These are phyloP conservation scores for Xylaria bambusicola DNA, from an alignment of 495 filamentous ascomycete species.

Conservation along the genomic window DNA sequence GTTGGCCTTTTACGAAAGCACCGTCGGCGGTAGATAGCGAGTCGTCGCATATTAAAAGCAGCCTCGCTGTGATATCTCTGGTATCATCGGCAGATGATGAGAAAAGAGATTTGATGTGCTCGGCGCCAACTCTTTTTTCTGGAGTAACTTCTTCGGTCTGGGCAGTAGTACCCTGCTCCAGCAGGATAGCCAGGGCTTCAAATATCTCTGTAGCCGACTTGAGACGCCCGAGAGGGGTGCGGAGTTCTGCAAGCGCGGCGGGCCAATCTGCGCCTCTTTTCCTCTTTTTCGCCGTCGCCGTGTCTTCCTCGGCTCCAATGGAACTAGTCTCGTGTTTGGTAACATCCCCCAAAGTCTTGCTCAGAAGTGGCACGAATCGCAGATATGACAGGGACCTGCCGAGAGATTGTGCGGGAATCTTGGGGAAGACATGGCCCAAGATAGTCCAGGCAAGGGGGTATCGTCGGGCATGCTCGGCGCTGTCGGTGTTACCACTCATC, in stretches of 20 bases:
- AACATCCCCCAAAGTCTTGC: conserved; percentile 46
- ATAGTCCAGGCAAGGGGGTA: conserved; percentile 48
- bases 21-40: conserved; percentile 28
- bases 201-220: conserved; percentile 44
- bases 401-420: conserved; percentile 45
- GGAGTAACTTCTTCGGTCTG: conserved; percentile 15
- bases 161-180: conserved; percentile 27
- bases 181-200: conserved; percentile 36
- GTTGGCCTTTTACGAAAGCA: conserved; percentile 28
- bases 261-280: conserved; percentile 33
- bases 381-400: conserved; percentile 49
- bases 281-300: conserved; percentile 35
- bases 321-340: conserved; percentile 22
- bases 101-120: conserved; percentile 53
- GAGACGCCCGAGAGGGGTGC: conserved; percentile 34
- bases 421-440: conserved; percentile 40
- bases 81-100: conserved; percentile 41
- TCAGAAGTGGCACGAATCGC: conserved; percentile 43
- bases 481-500: conserved; percentile 43
- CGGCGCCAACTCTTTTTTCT: conserved; percentile 40
- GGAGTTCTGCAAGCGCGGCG: conserved; percentile 36
- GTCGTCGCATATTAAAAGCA: conserved; percentile 42
- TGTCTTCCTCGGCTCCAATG: conserved; percentile 8
- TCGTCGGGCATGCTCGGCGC: conserved; percentile 46
- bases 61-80: conserved; percentile 37